phyloP scores from a whole-genome alignment of 2,329 filamentous ascomycete genomes.

The Tolypocladium nubicola region DNA sequence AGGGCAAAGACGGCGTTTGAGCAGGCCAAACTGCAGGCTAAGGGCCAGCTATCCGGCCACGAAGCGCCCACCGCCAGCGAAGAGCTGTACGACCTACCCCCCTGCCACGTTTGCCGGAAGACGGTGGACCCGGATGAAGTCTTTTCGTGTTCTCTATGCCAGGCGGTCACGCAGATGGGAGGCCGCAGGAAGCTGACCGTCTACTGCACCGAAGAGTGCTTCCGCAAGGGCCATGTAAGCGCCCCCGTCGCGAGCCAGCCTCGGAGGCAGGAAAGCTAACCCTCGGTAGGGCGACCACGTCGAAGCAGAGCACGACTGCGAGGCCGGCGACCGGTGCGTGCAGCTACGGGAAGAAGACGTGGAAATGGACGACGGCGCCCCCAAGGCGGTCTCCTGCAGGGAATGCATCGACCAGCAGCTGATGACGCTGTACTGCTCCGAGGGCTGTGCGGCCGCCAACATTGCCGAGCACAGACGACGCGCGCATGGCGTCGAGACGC shows the following conservation, averaged over 20 bases:
- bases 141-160: constrained; percentile 33
- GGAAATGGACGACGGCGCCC: constrained; percentile 23
- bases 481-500: constrained; percentile 17
- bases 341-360: constrained; percentile 27
- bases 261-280: constrained; percentile 11
- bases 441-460: constrained; percentile 29
- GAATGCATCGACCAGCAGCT: constrained; percentile 28
- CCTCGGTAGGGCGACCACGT: constrained; percentile 25
- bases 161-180: constrained; percentile 28
- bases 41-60: constrained; percentile 19
- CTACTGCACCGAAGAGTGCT: constrained; percentile 35
- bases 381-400: constrained; percentile 25
- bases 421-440: constrained; percentile 30
- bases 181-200: constrained; percentile 24
- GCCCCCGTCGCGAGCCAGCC: not conserved
- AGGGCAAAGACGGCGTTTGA: constrained; percentile 39
- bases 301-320: constrained; percentile 28
- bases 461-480: constrained; percentile 27
- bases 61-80: constrained; percentile 17
- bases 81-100: constrained; percentile 25
- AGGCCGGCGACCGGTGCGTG: constrained; percentile 28
- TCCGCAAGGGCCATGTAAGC: constrained; percentile 30
- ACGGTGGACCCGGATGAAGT: constrained; percentile 23
- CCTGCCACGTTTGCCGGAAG: constrained; percentile 28
- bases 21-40: constrained; percentile 28